phyloP scores from a whole-genome alignment of 2,329 filamentous ascomycete species.

The Raffaelea arxii region DNA sequence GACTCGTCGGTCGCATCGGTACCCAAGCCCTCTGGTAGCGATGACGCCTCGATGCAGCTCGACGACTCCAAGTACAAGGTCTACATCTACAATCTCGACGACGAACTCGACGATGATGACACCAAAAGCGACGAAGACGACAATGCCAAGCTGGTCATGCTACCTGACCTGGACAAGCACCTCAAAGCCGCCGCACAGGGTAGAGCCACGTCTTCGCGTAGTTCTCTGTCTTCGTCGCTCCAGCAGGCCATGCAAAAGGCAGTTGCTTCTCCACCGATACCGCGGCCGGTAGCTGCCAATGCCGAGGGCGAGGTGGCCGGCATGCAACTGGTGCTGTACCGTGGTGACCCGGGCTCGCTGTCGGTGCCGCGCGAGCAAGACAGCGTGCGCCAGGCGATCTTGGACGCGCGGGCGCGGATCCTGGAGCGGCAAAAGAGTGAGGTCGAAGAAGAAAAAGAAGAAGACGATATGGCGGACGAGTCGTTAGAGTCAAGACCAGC shows the following conservation, averaged over 20 bases:
- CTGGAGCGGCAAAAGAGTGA: constrained; percentile 52
- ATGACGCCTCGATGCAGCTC: constrained; percentile 54
- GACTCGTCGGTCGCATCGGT: neutral
- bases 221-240: constrained; percentile 30
- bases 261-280: constrained; percentile 7
- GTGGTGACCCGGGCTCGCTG: constrained; percentile 65
- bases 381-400: constrained; percentile 71
- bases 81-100: constrained; percentile 85
- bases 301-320: constrained; percentile 44
- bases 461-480: constrained; percentile 5
- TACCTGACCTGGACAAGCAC: constrained; percentile 78
- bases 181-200: constrained; percentile 40
- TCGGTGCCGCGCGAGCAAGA: constrained; percentile 66
- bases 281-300: constrained; percentile 47
- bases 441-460: constrained; percentile 27
- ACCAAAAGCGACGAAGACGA: constrained; percentile 24
- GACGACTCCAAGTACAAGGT: constrained; percentile 82
- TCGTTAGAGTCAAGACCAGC: neutral
- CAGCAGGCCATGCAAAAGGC: no score
- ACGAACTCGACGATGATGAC: constrained; percentile 61
- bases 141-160: constrained; percentile 60
- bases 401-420: constrained; percentile 64
- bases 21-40: neutral
- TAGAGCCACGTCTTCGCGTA: no score
- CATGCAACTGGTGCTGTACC: constrained; percentile 77